phyloP scores from a whole-genome alignment of 352 stramenopile genomes.

The Phytophthora foliorum region DNA sequence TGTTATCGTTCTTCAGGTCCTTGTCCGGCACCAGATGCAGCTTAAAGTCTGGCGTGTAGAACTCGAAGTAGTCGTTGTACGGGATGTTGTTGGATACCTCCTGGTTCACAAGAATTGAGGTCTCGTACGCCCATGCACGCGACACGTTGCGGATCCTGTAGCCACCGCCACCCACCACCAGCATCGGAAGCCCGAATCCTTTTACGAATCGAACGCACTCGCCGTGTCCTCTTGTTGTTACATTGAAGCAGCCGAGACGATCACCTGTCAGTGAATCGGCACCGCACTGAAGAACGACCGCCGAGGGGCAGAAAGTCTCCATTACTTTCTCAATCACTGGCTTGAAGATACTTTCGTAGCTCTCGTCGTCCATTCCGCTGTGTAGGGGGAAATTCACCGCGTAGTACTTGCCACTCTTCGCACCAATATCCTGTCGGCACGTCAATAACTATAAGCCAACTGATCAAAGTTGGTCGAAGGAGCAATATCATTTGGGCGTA shows the following conservation, averaged over 20 bases:
- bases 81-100: conserved; percentile 82
- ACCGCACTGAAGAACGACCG: conserved; percentile 98
- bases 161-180: conserved; percentile 86
- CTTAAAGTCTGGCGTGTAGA: conserved; percentile 85
- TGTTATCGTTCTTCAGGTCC: conserved; percentile 83
- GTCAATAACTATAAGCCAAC: background rate
- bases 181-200: conserved; percentile 80
- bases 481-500: background rate
- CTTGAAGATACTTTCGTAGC: conserved; percentile 97
- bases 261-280: conserved; percentile 97
- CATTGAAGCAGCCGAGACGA: conserved; percentile 98
- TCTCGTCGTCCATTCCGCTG: conserved; percentile 96
- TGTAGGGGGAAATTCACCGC: conserved; percentile 97
- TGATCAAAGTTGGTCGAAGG: background rate
- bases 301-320: conserved; percentile 87
- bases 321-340: conserved; percentile 95
- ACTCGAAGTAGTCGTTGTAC: conserved; percentile 89
- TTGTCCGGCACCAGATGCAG: conserved; percentile 79
- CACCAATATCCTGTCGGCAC: conserved; percentile 86
- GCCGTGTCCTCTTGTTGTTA: conserved; percentile 90
- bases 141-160: conserved; percentile 91
- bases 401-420: conserved; percentile 94
- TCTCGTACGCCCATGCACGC: conserved; percentile 98
- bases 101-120: conserved; percentile 90
- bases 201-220: conserved; percentile 87